Evolutionary conservation across 345 rosid genomes (phyloP).

Genomic region (Lumnitzera littorea): DNA sequence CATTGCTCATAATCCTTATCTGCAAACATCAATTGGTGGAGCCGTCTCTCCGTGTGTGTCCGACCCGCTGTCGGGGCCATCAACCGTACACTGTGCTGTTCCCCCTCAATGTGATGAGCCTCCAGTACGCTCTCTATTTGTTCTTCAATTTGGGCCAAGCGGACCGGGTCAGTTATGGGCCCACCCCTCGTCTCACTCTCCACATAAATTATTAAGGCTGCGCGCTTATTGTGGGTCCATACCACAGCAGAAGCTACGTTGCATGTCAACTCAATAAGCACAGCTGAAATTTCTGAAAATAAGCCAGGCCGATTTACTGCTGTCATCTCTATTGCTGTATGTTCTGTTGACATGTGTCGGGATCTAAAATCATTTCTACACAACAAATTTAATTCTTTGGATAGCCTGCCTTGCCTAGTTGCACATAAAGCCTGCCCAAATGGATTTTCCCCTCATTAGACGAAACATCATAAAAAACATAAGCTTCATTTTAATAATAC

Average conservation of each 20-base stretch:
- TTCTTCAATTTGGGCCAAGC: conserved; percentile 44
- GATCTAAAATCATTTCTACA: conserved; percentile 31
- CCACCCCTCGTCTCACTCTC: conserved; percentile 55
- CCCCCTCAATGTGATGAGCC: conserved; percentile 55
- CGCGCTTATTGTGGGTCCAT: conserved; percentile 76
- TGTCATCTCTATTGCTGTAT: conserved; percentile 70
- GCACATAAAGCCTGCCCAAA: conserved; percentile 54
- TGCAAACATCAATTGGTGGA: conserved; percentile 74
- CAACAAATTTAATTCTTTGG: conserved; percentile 3
- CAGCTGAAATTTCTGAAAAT: conserved; percentile 73
- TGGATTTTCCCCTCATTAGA: no score
- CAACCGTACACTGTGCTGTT: conserved; percentile 44
- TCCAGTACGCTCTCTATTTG: conserved; percentile 51
- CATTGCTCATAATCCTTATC: conserved; percentile 60
- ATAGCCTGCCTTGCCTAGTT: conserved; percentile 35
- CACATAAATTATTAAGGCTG: conserved; percentile 61
- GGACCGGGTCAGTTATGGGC: conserved; percentile 36
- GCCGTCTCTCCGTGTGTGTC: conserved; percentile 75
- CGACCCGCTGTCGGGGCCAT: conserved; percentile 35
- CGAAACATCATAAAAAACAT: no score
- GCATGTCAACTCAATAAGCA: conserved; percentile 53
- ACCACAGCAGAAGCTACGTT: conserved; percentile 58
- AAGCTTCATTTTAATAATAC: no score
- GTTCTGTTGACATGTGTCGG: conserved; percentile 45
- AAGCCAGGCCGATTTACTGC: conserved; percentile 75